Evolutionary conservation across 1,284 basidiomycete genomes (phyloP).

Genomic region (Erythrobasidium hasegawianum): DNA sequence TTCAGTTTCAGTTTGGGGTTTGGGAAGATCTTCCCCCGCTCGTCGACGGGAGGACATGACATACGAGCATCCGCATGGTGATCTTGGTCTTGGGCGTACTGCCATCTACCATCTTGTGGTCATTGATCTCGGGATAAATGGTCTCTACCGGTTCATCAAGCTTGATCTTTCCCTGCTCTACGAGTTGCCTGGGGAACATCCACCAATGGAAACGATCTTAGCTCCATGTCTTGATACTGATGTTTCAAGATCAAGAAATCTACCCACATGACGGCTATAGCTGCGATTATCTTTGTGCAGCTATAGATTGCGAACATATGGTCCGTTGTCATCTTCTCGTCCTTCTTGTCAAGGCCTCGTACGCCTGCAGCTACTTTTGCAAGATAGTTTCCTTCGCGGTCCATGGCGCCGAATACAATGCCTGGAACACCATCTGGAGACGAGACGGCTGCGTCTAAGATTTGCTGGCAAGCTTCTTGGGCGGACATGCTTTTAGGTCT

Average conservation of each 20-base stretch:
- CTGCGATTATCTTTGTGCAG: slow-evolving; percentile 45
- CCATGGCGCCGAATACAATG: slow-evolving; percentile 42
- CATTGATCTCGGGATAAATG: slow-evolving; percentile 40
- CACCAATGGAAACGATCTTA: not conserved
- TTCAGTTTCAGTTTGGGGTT: slow-evolving; percentile 1
- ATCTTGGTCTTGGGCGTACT: slow-evolving; percentile 39
- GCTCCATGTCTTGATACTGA: not conserved
- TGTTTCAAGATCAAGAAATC: not conserved
- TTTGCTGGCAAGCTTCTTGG: slow-evolving; percentile 28
- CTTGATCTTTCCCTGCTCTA: slow-evolving; percentile 43
- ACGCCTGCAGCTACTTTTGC: slow-evolving; percentile 42
- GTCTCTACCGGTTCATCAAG: slow-evolving; percentile 43
- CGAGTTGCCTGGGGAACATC: slow-evolving; percentile 38
- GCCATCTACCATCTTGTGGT: slow-evolving; percentile 38
- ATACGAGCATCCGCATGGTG: slow-evolving; percentile 35
- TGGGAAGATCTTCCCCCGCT: not conserved
- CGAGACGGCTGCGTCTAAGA: slow-evolving; percentile 18
- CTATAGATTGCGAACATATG: slow-evolving; percentile 42
- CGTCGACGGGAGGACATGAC: too few relatives aligned
- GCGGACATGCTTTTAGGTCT: not conserved
- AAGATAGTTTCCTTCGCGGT: slow-evolving; percentile 41
- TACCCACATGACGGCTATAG: slow-evolving; percentile 41
- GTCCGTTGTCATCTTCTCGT: slow-evolving; percentile 40
- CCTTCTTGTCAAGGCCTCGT: slow-evolving; percentile 38
- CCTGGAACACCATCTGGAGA: slow-evolving; percentile 36